Evolutionary conservation across 2,329 filamentous ascomycete genomes (phyloP), one percentile per base, ranked within the genome.

Genomic region (Pestalotiopsis sp.): DNA sequence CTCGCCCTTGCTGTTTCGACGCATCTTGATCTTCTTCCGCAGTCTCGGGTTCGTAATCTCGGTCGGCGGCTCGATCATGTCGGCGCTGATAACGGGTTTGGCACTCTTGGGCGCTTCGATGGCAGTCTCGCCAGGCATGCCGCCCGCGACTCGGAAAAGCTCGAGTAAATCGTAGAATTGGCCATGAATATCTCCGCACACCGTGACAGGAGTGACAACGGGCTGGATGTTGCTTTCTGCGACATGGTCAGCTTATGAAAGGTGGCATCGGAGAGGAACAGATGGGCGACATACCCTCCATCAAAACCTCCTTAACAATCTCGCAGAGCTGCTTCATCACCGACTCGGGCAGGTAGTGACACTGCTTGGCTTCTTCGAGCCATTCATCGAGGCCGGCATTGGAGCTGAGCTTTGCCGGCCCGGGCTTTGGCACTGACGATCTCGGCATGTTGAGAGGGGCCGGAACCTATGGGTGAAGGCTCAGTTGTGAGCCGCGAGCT

Each of bases 281-380:
- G 7, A 12, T 31, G 4, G 45, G 9, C 52, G 23, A 39, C 84
- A 74, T 80, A 96, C 94, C 94, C 87, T 99, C 96, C 96, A 99
- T 99, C 76, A 99, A 87, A 73, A 94, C 97, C 83, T 98, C 96
- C 85, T 99, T 99, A 70, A 98, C 96, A 79, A 97, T 97, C 84
- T 99, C 96, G 81, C 96, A 99, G 63, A 99, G 88, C 81, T 97
- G 93, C 87, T 99, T 99, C 96, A 99, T 99, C 77, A 97, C 94
- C 71, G 91, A 85, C 83, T 99, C 96, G 64, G 96, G 96, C 66
- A 99, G 88, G 81, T 98, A 98, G 81, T 97, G 96, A 84, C 96
- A 98, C 82, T 96, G 93, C 83, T 97, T 98, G 59, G 96, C 96
- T 81, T 97, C 93, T 79, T 96, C 93, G 39, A 99, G 88, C 96